Percentiles rank a stretch among this genome's conserved stretches.
Conservation (phyloP, 2,329 filamentous ascomycete genomes). For the Chaetomium globosum region DNA sequence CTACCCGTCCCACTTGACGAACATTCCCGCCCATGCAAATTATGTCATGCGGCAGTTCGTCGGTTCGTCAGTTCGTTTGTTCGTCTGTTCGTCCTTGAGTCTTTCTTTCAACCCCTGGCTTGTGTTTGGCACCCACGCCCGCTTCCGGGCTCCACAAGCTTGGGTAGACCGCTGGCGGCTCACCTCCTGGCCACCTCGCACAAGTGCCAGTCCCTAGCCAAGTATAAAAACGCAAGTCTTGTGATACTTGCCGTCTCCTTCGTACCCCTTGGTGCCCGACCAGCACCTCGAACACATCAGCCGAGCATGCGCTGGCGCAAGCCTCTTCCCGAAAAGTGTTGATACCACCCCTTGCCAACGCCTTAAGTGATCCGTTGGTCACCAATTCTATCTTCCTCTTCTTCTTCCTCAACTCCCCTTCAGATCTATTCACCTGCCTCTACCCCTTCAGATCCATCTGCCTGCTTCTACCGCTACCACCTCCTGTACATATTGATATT, state of each 20-base stretch:
- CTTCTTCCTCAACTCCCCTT: not conserved
- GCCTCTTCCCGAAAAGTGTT: slow-evolving; percentile 21
- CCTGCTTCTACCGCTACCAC: not conserved
- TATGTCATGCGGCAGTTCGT: slow-evolving; percentile 32
- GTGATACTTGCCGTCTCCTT: slow-evolving; percentile 23
- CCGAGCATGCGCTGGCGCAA: slow-evolving; percentile 35
- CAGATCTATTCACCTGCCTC: not conserved
- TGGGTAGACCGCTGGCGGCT: slow-evolving; percentile 24
- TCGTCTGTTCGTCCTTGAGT: slow-evolving; percentile 18
- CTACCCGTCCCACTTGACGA: slow-evolving; percentile 20
- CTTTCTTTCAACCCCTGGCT: not conserved
- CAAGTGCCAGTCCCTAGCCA: slow-evolving; percentile 24
- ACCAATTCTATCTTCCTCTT: slow-evolving; percentile 19
- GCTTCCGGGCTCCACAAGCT: slow-evolving; percentile 27
- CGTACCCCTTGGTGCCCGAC: slow-evolving; percentile 37
- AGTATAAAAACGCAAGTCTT: slow-evolving; percentile 32
- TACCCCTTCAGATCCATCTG: not conserved
- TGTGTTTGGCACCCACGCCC: slow-evolving; percentile 21
- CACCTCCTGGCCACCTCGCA: slow-evolving; percentile 26
- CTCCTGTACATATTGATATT: not conserved
- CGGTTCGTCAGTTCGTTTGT: slow-evolving; percentile 10
- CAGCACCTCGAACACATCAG: slow-evolving; percentile 31
- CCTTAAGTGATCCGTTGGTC: slow-evolving; percentile 24
- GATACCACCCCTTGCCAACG: slow-evolving; percentile 26
- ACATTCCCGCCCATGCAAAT: slow-evolving; percentile 25